Percentiles rank a stretch among this genome's conserved stretches.
Conservation (phyloP, 2,329 filamentous ascomycete species). For the Diaporthe nobilis region DNA sequence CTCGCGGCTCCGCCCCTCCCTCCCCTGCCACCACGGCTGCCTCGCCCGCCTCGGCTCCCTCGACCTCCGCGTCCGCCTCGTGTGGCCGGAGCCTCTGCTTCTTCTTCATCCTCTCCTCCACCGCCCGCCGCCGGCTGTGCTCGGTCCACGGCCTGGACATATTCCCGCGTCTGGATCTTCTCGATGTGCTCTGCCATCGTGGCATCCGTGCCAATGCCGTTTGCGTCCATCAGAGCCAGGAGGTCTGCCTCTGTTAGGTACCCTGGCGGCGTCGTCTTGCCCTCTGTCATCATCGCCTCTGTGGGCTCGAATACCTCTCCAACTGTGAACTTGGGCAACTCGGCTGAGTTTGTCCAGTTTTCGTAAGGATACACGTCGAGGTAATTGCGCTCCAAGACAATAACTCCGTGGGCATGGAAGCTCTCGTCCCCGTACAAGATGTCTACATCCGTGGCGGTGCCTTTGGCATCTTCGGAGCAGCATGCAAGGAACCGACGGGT, state of each 20-base stretch:
- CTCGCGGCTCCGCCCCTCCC: slow-evolving; percentile 59
- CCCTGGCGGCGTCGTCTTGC: slow-evolving; percentile 86
- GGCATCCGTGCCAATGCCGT: slow-evolving; percentile 97
- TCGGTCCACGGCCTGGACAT: slow-evolving; percentile 77
- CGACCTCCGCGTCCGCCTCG: slow-evolving; percentile 61
- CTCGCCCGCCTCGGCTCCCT: slow-evolving; percentile 64
- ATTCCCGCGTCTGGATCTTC: slow-evolving; percentile 92
- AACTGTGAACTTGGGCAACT: slow-evolving; percentile 83
- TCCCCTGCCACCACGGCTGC: slow-evolving; percentile 58
- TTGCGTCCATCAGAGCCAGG: slow-evolving; percentile 97
- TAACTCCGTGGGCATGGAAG: slow-evolving; percentile 86
- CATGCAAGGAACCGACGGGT: slow-evolving; percentile 93
- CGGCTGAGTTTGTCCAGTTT: slow-evolving; percentile 90
- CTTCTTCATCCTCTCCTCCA: slow-evolving; percentile 56
- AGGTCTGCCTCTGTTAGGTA: slow-evolving; percentile 97
- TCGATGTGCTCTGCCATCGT: slow-evolving; percentile 99
- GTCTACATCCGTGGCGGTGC: slow-evolving; percentile 86
- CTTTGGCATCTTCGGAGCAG: slow-evolving; percentile 94
- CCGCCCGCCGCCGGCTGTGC: slow-evolving; percentile 51
- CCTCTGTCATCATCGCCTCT: slow-evolving; percentile 90
- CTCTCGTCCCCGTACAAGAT: slow-evolving; percentile 86
- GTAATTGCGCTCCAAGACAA: slow-evolving; percentile 91
- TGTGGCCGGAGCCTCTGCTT: slow-evolving; percentile 55
- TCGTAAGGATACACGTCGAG: slow-evolving; percentile 97
- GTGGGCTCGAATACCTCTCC: slow-evolving; percentile 90